Conservation (phyloP, 2,329 filamentous ascomycete genomes). For the Westerdykella aurantiaca region DNA sequence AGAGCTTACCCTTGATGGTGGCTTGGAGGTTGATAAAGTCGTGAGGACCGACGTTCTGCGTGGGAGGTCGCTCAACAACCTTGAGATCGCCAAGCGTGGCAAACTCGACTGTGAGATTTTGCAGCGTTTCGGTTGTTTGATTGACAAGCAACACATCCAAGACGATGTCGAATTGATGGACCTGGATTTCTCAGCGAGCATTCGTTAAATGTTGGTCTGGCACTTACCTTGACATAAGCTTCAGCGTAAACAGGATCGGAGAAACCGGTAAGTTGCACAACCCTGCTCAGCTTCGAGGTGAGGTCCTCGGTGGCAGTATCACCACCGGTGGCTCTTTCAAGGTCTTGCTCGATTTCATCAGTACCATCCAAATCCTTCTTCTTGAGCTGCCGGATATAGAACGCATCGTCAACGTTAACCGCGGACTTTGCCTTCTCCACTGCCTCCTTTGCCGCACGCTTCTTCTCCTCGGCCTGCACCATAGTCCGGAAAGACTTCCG, state of each 20-base stretch:
- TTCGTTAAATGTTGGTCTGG: too few species aligned
- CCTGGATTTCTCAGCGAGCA: constrained; percentile 15
- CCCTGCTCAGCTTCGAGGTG: constrained; percentile 87
- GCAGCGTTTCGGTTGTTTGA: constrained; percentile 91
- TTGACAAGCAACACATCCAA: constrained; percentile 95
- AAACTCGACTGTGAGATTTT: constrained; percentile 96
- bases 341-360: constrained; percentile 81
- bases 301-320: constrained; percentile 79
- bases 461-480: constrained; percentile 97
- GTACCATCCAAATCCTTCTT: constrained; percentile 77
- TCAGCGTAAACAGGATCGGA: constrained; percentile 98
- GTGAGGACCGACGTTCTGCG: constrained; percentile 89
- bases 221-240: constrained; percentile 80
- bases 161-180: constrained; percentile 98
- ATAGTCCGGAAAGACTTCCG: constrained; percentile 93
- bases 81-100: constrained; percentile 97
- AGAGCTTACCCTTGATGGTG: constrained; percentile 91
- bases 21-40: constrained; percentile 98
- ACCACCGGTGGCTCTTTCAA: constrained; percentile 90
- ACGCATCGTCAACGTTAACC: constrained; percentile 91
- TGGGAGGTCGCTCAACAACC: constrained; percentile 92
- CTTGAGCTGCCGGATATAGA: constrained; percentile 84
- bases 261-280: constrained; percentile 96
- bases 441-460: constrained; percentile 90
- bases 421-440: constrained; percentile 89